Evolutionary conservation across 768 basidiomycete genomes (phyloP), one percentile per base, ranked within the genome.

Genomic region (Sutorius australiensis): DNA sequence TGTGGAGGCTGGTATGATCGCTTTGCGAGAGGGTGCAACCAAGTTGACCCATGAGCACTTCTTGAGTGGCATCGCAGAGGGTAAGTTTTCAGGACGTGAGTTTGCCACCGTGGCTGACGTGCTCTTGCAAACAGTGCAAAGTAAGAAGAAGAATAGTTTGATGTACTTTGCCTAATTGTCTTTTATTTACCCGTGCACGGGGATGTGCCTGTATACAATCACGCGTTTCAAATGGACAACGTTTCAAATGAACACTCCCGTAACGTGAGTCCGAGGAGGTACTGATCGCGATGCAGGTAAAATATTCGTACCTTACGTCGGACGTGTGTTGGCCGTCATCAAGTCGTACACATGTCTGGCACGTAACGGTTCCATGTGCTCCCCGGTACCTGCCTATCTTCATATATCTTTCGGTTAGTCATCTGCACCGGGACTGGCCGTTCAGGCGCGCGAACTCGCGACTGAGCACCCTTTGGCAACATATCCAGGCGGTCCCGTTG

Each of bases 1-100:
- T 72, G 97, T 99, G 1, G 97, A 99, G 73, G 97, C 97, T 37
- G 97, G 97, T 53, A 99, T 99, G 97, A 97, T 98, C 64, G 92
- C 95, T 7, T 73, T 98, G 37, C 77, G 97, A 60, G 95, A 98
- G 71, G 95, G 95, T 30, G 92, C 93, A 14, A 83, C 83, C 14
- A 87, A 87, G 69, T 72, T 98, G 51, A 84, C 81, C 28, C 95
- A 98, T 61, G 97, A 99, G 70, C 94, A 98, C 69, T 98, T 97
- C 80, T 74, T 98, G 67, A 91, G 87, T 64, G 92, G 91, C 46
- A 91, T 94, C 54, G 81, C 91, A 38, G 89, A 93, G 75, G 89
- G 89, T 86, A 57, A 56, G 82, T 56, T n/a, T 42, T 32, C 43
- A 50, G 24, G 27, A 19, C 14, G 37, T 55, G 42, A 44, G 41